Percentiles rank a stretch among this genome's conserved stretches.
Evolutionary conservation across 768 basidiomycete genomes (phyloP).

Genomic region (Cystobasidium ongulense): DNA sequence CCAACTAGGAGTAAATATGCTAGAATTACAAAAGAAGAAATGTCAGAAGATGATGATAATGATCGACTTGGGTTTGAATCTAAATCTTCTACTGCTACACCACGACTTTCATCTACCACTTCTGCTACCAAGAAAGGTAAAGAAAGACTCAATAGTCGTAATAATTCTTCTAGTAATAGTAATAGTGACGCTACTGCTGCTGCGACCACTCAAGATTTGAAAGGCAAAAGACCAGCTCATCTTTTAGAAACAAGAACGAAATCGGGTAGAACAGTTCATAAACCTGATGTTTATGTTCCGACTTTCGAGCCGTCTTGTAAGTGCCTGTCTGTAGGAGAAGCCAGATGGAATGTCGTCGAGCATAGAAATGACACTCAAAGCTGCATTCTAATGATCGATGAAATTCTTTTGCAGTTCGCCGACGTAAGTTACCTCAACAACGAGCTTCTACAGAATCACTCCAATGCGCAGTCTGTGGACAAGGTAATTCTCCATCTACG

Average conservation of each 20-base stretch:
- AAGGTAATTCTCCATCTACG: background rate
- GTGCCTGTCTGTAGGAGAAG: background rate
- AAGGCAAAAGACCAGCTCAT: background rate
- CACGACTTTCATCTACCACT: background rate
- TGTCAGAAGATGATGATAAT: background rate
- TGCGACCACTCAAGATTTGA: background rate
- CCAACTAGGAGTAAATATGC: background rate
- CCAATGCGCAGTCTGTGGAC: background rate
- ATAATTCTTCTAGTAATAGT: background rate
- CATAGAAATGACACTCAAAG: too few relatives aligned
- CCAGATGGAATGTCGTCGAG: too few relatives aligned
- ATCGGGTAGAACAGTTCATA: conserved; percentile 17
- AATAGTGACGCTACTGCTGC: background rate
- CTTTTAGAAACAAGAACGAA: conserved; percentile 3
- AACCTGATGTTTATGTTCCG: conserved; percentile 5
- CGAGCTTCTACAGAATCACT: background rate
- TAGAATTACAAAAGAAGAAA: background rate
- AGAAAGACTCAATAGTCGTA: background rate
- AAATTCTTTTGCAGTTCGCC: background rate
- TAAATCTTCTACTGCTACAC: background rate
- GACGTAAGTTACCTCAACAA: background rate
- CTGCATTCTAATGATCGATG: background rate
- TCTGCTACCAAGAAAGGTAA: background rate
- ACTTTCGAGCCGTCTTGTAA: conserved; percentile 18
- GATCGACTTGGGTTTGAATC: background rate